phyloP scores from a whole-genome alignment of 176 grass and related monocot genomes.

The Tillandsia leiboldiana region DNA sequence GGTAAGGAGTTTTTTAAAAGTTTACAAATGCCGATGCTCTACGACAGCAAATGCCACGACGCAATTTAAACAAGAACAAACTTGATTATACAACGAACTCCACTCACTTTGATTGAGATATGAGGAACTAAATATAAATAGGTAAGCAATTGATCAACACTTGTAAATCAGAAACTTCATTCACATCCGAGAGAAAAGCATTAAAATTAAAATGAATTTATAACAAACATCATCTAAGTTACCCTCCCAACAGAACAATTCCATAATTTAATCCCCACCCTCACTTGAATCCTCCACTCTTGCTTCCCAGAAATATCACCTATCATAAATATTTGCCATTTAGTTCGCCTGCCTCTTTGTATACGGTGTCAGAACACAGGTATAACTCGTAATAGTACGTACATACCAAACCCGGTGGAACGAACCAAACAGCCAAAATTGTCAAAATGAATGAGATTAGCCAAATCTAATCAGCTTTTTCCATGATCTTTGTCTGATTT shows the following conservation, averaged over 20 bases:
- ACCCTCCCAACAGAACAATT: not conserved
- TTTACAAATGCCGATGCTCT: too few species aligned
- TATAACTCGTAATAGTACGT: not conserved
- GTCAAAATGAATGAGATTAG: not conserved
- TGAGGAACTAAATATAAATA: not conserved
- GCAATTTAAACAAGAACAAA: too few species aligned
- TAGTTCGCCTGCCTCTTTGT: not conserved
- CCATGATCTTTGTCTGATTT: not conserved
- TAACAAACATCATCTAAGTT: constrained; percentile 1
- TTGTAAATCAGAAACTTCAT: not conserved
- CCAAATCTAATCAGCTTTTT: not conserved
- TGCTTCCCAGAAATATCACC: not conserved
- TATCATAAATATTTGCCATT: not conserved
- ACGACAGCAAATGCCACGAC: too few species aligned
- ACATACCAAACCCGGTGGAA: not conserved
- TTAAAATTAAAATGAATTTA: not conserved
- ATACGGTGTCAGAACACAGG: not conserved
- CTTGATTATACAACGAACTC: too few species aligned
- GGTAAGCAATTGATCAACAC: not conserved
- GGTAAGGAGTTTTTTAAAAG: too few species aligned
- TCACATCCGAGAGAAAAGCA: not conserved
- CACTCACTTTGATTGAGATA: too few species aligned
- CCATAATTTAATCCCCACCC: not conserved
- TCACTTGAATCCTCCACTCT: not conserved
- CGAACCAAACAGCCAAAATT: not conserved